Evolutionary conservation across 495 filamentous ascomycete species (phyloP), one percentile per base, ranked within the genome.

Genomic region (Beverwykella pulmonaria): DNA sequence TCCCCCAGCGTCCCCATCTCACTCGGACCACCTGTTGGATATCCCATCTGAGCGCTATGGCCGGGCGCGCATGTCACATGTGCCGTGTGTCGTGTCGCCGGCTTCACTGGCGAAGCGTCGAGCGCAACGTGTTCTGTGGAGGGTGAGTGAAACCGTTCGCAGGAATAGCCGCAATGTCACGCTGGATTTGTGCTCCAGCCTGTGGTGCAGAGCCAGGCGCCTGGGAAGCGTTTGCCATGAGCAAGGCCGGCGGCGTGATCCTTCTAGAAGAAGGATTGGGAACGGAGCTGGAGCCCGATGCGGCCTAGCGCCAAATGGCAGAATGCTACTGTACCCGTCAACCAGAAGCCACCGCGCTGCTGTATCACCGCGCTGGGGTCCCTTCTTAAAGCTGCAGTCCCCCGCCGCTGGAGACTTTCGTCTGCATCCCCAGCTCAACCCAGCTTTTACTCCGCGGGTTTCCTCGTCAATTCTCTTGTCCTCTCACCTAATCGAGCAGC

Each of bases 251-350:
- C 54, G 64, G 56, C 64, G 55, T 71, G 67, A 64, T 65, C 32
- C 32, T 34, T 34, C 32, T 34, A 34, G 32, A 34, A 68, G 69
- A 71, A 71, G 64, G 49, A 63, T 62, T 50, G 46, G 61, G 52
- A 23, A 54, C 69, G 69, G 69, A 68, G 59, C 10, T 63, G 19
- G 59, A 30, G 1, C 64, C 57, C 10, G 19, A 64, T 68, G 39
- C 23, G 44, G 59, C 22, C 26, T 67, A 71, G 63, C 14, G 32
- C 22, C 19, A 29, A 26, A 23, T 2, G 27, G 29, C 25, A n/a
- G 46, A 67, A 71, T 68, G 69, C 56, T 71, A 71, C 69, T 68
- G 64, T 71, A 71, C 69, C 69, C 59, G 58, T 57, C 8, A 22
- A 34, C 63, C 30, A 59, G 32, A 55, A 68, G 63, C 69, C 69